These are phyloP conservation scores for Dittrichia graveolens DNA, from an alignment of 129 eudicot genomes.

Conservation along the genomic window DNA sequence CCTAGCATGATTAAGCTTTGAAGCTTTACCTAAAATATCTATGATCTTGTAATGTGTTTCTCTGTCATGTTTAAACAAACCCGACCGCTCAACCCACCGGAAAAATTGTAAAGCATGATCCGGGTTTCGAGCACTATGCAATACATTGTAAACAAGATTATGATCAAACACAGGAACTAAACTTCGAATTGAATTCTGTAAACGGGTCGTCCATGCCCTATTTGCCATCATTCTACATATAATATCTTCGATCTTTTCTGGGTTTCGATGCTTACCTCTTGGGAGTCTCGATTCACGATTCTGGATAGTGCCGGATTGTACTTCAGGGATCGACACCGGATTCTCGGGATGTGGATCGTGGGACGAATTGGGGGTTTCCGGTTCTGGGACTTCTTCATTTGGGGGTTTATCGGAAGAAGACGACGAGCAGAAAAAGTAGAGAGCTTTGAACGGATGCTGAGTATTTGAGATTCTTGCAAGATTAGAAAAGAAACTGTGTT, in stretches of 20 bases:
- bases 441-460: constrained; percentile 41
- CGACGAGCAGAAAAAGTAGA: constrained; percentile 44
- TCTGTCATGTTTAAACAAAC: constrained; percentile 59
- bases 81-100: constrained; percentile 85
- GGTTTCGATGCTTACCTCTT: constrained; percentile 58
- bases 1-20: constrained; percentile 88
- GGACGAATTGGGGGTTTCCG: constrained; percentile 20
- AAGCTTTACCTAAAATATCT: constrained; percentile 71
- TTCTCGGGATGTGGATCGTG: constrained; percentile 25
- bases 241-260: constrained; percentile 63
- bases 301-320: constrained; percentile 29
- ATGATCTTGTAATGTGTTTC: constrained; percentile 72
- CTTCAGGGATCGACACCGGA: not conserved
- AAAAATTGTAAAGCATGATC: constrained; percentile 95
- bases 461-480: constrained; percentile 42
- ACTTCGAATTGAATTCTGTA: constrained; percentile 76
- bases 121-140: constrained; percentile 59
- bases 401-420: constrained; percentile 35
- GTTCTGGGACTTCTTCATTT: constrained; percentile 29
- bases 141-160: constrained; percentile 71
- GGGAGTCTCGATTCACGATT: constrained; percentile 25
- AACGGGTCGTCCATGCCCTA: constrained; percentile 90
- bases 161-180: constrained; percentile 74
- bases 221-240: constrained; percentile 90
- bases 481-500: constrained; percentile 39